Percentiles rank a stretch among this genome's conserved stretches.
Evolutionary conservation across 192 early-diverging fungal species (phyloP).

Genomic region (Umbelopsis isabellina): DNA sequence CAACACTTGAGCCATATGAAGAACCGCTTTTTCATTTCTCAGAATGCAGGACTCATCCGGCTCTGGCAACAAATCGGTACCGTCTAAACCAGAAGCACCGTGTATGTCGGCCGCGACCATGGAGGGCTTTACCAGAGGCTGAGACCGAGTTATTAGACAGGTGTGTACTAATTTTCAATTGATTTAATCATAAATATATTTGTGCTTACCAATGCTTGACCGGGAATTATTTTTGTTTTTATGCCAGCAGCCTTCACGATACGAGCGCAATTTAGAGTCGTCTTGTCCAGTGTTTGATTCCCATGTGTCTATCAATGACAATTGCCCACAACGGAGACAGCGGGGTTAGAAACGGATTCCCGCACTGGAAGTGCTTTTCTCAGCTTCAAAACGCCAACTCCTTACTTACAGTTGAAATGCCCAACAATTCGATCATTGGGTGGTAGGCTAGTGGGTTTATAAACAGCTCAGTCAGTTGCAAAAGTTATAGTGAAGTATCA

Average conservation of each 20-base stretch:
- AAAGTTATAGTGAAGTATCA: background rate
- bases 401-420: slow-evolving; percentile 31
- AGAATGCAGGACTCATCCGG: slow-evolving; percentile 11
- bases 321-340: too few relatives aligned
- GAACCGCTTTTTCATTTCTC: slow-evolving; percentile 21
- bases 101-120: slow-evolving; percentile 24
- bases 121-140: slow-evolving; percentile 23
- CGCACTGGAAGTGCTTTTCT: background rate
- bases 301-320: slow-evolving; percentile 13
- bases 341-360: background rate
- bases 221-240: slow-evolving; percentile 18
- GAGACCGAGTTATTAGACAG: background rate
- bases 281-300: slow-evolving; percentile 31
- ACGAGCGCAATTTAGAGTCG: slow-evolving; percentile 23
- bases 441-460: slow-evolving; percentile 14
- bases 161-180: background rate
- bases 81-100: slow-evolving; percentile 30
- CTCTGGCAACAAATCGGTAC: slow-evolving; percentile 15
- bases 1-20: slow-evolving; percentile 24
- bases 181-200: too few relatives aligned
- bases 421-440: slow-evolving; percentile 22
- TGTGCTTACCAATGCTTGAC: slow-evolving; percentile 21
- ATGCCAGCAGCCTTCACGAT: slow-evolving; percentile 30
- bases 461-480: background rate
- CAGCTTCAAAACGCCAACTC: too few relatives aligned